Conservation (phyloP, 345 rosid species). For the Gossypium stocksii region DNA sequence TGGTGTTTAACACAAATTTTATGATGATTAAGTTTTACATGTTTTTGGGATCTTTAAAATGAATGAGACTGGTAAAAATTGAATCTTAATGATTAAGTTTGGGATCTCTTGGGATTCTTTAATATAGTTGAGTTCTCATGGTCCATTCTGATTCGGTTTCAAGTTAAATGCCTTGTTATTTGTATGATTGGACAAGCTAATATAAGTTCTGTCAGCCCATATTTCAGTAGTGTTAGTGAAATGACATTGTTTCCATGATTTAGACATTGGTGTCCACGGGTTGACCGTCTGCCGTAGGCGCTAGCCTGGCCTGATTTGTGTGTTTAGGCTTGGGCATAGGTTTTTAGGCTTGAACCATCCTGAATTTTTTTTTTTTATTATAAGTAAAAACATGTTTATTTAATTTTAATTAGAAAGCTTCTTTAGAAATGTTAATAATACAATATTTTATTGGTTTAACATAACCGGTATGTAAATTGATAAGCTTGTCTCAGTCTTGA, state of each 20-base stretch:
- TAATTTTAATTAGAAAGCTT: not conserved
- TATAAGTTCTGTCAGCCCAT: not conserved
- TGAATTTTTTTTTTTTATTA: not conserved
- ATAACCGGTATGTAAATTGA: not conserved
- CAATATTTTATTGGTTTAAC: not conserved
- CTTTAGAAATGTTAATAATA: not conserved
- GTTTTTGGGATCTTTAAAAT: not conserved
- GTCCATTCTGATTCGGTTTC: not conserved
- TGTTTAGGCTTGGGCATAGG: not conserved
- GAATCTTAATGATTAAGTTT: not conserved
- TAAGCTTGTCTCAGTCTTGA: not conserved
- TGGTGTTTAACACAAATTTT: not conserved
- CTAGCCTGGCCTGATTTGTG: not conserved
- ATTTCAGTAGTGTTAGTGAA: not conserved
- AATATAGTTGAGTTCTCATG: not conserved
- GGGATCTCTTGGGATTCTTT: not conserved
- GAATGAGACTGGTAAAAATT: not conserved
- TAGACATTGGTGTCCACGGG: not conserved
- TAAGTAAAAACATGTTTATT: not conserved
- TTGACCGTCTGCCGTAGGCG: not conserved
- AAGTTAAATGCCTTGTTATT: not conserved
- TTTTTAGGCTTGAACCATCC: not conserved
- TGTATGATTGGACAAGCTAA: not conserved
- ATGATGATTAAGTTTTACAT: not conserved
- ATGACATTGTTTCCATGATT: not conserved